Conservation (phyloP, 192 early-diverging fungal species). For the Linnemannia zychae region DNA sequence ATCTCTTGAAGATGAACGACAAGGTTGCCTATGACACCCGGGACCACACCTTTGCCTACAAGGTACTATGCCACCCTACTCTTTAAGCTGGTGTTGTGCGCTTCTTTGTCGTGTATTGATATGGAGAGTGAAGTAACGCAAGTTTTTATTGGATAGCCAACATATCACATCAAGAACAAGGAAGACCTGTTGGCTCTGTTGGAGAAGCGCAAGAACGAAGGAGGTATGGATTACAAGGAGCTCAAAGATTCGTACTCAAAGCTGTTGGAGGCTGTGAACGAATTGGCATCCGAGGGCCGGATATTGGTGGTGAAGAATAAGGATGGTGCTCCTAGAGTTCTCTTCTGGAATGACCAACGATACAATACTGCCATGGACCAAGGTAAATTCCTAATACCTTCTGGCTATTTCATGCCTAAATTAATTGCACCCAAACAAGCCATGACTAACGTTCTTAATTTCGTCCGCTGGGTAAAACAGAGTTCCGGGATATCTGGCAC, state of each 20-base stretch:
- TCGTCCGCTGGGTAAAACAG: conserved; percentile 46
- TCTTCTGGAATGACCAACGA: conserved; percentile 76
- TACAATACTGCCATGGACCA: conserved; percentile 67
- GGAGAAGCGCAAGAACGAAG: conserved; percentile 67
- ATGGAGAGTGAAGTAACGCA: background rate
- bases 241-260: conserved; percentile 83
- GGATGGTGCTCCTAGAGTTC: conserved; percentile 71
- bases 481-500: conserved; percentile 83
- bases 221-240: conserved; percentile 82
- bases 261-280: conserved; percentile 64
- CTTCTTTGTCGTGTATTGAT: background rate
- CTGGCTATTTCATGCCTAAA: background rate
- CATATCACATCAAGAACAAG: conserved; percentile 76
- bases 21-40: conserved; percentile 73
- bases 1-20: conserved; percentile 70
- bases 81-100: background rate
- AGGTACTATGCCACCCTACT: conserved; percentile 44
- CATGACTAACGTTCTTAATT: background rate
- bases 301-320: conserved; percentile 77
- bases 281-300: conserved; percentile 64
- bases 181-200: conserved; percentile 80
- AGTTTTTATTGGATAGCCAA: conserved; percentile 61
- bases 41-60: conserved; percentile 77
- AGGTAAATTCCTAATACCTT: conserved; percentile 41
- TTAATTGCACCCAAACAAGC: background rate